Evolutionary conservation across 345 rosid genomes (phyloP).

Genomic region (Stellera chamaejasme): DNA sequence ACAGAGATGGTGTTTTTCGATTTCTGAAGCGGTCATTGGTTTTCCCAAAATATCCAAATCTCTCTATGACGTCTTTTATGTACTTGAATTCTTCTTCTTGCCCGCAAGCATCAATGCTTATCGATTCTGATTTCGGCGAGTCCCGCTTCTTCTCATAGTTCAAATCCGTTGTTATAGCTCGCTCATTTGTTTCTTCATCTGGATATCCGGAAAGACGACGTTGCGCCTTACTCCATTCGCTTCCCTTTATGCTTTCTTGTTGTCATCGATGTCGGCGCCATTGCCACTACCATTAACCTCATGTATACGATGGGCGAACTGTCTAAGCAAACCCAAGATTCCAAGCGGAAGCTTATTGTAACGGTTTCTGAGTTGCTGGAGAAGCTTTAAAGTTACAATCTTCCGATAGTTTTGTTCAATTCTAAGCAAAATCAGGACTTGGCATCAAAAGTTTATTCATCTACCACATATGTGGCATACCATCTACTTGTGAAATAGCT

Average conservation of each 20-base stretch:
- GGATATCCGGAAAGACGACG: constrained; percentile 60
- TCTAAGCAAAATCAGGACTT: constrained; percentile 21
- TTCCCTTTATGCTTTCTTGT: constrained; percentile 72
- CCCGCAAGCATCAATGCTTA: constrained; percentile 50
- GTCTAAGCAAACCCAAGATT: constrained; percentile 60
- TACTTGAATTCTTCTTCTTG: constrained; percentile 49
- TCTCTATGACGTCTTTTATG: constrained; percentile 50
- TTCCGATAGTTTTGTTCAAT: constrained; percentile 56
- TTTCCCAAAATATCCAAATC: constrained; percentile 57
- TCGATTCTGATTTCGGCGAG: constrained; percentile 51
- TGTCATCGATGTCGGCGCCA: constrained; percentile 50
- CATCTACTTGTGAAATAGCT: too few species aligned
- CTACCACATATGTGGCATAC: constrained; percentile 1
- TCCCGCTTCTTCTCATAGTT: constrained; percentile 52
- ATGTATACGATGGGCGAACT: constrained; percentile 54
- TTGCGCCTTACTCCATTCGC: constrained; percentile 70
- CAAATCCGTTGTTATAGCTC: constrained; percentile 47
- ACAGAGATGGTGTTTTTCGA: constrained; percentile 74
- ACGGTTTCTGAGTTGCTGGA: constrained; percentile 55
- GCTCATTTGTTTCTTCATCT: constrained; percentile 55
- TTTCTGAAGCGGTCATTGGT: constrained; percentile 48
- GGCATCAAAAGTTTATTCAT: constrained; percentile 23
- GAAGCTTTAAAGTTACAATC: constrained; percentile 45
- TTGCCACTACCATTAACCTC: constrained; percentile 74
- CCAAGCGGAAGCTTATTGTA: constrained; percentile 54